A percentile compares a stretch with the other conserved stretches of the same genome.
phyloP scores from a whole-genome alignment of 2,329 filamentous ascomycete genomes.

The Arthrobotrys iridis region DNA sequence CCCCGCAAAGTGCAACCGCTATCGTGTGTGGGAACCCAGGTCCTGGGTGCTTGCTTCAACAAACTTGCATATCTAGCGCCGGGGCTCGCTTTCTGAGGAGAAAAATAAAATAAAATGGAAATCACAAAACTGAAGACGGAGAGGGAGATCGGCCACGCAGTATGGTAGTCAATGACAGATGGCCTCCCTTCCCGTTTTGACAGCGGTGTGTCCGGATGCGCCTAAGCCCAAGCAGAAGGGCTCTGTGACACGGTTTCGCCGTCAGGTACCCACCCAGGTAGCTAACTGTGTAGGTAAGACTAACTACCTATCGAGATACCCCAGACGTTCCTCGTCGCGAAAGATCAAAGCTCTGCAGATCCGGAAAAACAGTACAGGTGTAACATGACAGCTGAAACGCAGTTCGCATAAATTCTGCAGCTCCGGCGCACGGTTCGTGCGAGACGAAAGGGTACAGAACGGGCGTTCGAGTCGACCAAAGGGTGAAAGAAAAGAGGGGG shows the following conservation, averaged over 20 bases:
- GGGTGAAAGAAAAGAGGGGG: not conserved
- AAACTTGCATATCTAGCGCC: not conserved
- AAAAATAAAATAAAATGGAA: not conserved
- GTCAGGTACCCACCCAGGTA: not conserved
- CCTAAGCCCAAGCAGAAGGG: not conserved
- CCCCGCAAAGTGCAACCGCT: slow-evolving; percentile 15
- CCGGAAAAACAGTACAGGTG: slow-evolving; percentile 28
- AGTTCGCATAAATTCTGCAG: slow-evolving; percentile 53
- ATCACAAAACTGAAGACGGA: too few relatives aligned
- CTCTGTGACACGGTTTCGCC: not conserved
- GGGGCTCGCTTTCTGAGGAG: not conserved
- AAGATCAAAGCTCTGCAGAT: slow-evolving; percentile 27
- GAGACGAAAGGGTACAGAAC: not conserved
- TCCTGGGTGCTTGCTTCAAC: slow-evolving; percentile 3
- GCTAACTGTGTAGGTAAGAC: not conserved
- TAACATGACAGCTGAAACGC: slow-evolving; percentile 49
- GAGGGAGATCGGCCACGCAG: not conserved
- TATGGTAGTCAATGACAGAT: not conserved
- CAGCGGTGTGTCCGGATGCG: not conserved
- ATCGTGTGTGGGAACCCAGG: slow-evolving; percentile 4
- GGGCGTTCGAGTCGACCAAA: not conserved
- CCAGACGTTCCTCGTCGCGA: not conserved
- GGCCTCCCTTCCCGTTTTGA: not conserved
- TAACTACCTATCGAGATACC: slow-evolving; percentile 15
- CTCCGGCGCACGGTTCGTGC: slow-evolving; percentile 51